Evolutionary conservation across 2,329 filamentous ascomycete species (phyloP).

Genomic region (Botrytis medusae): DNA sequence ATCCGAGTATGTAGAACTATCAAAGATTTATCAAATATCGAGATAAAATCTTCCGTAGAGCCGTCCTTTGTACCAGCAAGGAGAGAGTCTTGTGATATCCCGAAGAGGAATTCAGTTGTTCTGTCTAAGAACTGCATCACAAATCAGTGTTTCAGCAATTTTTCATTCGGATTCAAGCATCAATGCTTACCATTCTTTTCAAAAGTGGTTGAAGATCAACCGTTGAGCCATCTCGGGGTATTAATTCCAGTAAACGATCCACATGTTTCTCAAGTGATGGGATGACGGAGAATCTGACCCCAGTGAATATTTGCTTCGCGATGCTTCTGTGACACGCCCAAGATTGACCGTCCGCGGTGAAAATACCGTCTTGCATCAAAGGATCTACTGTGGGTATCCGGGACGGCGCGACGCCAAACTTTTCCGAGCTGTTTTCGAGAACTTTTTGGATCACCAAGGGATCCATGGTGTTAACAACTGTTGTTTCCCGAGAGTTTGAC

Average conservation of each 20-base stretch:
- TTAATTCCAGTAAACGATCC: conserved; percentile 52
- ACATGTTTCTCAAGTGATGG: conserved; percentile 61
- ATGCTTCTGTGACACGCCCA: conserved; percentile 52
- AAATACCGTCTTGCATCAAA: conserved; percentile 55
- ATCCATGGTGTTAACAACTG: conserved; percentile 44
- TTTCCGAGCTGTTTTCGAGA: conserved; percentile 53
- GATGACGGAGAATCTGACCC: conserved; percentile 49
- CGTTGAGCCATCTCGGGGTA: conserved; percentile 53
- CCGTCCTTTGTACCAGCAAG: background rate
- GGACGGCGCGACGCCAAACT: conserved; percentile 49
- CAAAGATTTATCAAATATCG: conserved; percentile 22
- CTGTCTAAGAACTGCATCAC: background rate
- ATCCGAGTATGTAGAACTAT: conserved; percentile 14
- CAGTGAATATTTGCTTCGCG: conserved; percentile 54
- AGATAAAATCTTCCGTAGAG: background rate
- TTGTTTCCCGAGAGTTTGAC: conserved; percentile 15
- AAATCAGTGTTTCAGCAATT: background rate
- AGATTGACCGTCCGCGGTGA: conserved; percentile 50
- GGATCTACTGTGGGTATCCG: conserved; percentile 47
- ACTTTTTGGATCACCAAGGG: conserved; percentile 56
- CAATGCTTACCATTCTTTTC: conserved; percentile 45
- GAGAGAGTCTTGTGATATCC: background rate
- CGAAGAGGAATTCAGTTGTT: background rate
- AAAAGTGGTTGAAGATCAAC: conserved; percentile 62
- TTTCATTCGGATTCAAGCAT: background rate